Conservation (phyloP, 768 basidiomycete species). For the Tulasnella sp. region DNA sequence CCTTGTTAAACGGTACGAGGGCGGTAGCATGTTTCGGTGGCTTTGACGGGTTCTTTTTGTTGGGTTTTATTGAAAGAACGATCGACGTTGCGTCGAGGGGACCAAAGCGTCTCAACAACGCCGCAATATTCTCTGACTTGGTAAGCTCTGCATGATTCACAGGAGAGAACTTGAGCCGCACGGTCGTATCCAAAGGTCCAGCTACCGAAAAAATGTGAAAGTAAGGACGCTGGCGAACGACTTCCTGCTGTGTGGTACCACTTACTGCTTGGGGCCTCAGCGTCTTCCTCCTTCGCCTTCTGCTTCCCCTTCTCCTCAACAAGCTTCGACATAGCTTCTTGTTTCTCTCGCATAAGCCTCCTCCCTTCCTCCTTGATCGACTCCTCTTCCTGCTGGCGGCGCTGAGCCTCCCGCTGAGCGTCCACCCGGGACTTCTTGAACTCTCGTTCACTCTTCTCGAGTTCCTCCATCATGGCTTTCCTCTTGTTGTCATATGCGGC, state of each 20-base stretch:
- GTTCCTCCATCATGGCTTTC: conserved; percentile 72
- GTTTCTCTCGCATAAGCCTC: conserved; percentile 66
- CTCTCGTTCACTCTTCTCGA: conserved; percentile 75
- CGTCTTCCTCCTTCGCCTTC: conserved; percentile 38
- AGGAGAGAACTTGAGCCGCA: conserved; percentile 70
- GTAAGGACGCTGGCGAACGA: conserved; percentile 22
- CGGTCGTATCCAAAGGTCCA: conserved; percentile 73
- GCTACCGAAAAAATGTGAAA: neutral
- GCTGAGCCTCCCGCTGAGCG: conserved; percentile 59
- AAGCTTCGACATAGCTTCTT: conserved; percentile 51
- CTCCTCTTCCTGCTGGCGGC: conserved; percentile 64
- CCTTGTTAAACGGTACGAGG: conserved; percentile 73
- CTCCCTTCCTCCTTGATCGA: conserved; percentile 76
- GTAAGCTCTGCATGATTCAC: conserved; percentile 62
- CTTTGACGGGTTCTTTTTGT: conserved; percentile 59
- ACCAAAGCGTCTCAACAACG: conserved; percentile 65
- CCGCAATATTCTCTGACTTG: conserved; percentile 53
- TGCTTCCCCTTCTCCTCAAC: conserved; percentile 44
- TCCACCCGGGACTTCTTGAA: conserved; percentile 72
- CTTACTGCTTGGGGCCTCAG: conserved; percentile 39
- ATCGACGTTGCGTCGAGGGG: conserved; percentile 64
- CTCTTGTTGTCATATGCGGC: conserved; percentile 71
- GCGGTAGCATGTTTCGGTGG: conserved; percentile 71
- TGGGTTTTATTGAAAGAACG: conserved; percentile 67
- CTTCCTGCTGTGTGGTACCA: conserved; percentile 45